A percentile compares a stretch with the other conserved stretches of the same genome.
Evolutionary conservation across 1,139 yeast genomes (phyloP).

Genomic region (Blastobotrys ciferrii): DNA sequence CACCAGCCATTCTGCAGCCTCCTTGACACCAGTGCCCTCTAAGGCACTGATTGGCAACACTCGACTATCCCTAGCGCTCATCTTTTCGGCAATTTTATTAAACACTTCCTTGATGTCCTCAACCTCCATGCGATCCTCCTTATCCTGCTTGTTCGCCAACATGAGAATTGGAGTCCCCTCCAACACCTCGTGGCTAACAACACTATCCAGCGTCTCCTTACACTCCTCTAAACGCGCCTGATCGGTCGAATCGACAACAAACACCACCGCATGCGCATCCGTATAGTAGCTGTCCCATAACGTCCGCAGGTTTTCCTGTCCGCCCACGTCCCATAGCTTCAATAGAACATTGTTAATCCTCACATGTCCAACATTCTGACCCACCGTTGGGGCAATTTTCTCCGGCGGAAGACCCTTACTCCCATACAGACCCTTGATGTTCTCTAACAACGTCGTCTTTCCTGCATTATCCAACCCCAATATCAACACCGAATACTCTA

Average conservation of each 20-base stretch:
- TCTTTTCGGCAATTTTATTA: constrained; percentile 72
- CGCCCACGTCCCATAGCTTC: constrained; percentile 96
- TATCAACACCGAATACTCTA: constrained; percentile 70
- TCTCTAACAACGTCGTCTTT: constrained; percentile 77
- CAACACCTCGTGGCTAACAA: constrained; percentile 52
- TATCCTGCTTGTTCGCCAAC: constrained; percentile 95
- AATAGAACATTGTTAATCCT: constrained; percentile 54
- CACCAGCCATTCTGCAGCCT: constrained; percentile 86
- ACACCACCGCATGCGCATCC: constrained; percentile 87
- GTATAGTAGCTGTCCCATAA: constrained; percentile 87
- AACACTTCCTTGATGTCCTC: constrained; percentile 76
- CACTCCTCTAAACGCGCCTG: constrained; percentile 81
- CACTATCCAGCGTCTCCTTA: constrained; percentile 52
- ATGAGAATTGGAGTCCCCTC: constrained; percentile 85
- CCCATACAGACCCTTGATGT: constrained; percentile 52
- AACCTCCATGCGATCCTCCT: constrained; percentile 77
- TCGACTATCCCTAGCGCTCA: constrained; percentile 88
- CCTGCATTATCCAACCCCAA: constrained; percentile 96
- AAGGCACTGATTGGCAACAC: constrained; percentile 87
- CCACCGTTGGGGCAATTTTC: constrained; percentile 66
- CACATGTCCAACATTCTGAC: constrained; percentile 66
- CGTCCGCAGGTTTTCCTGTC: constrained; percentile 75
- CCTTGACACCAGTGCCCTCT: constrained; percentile 77
- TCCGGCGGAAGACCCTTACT: constrained; percentile 44
- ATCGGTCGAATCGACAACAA: constrained; percentile 90